These are phyloP conservation scores for Filobasidium wieringae DNA, from an alignment of 768 basidiomycete species.

Conservation along the genomic window DNA sequence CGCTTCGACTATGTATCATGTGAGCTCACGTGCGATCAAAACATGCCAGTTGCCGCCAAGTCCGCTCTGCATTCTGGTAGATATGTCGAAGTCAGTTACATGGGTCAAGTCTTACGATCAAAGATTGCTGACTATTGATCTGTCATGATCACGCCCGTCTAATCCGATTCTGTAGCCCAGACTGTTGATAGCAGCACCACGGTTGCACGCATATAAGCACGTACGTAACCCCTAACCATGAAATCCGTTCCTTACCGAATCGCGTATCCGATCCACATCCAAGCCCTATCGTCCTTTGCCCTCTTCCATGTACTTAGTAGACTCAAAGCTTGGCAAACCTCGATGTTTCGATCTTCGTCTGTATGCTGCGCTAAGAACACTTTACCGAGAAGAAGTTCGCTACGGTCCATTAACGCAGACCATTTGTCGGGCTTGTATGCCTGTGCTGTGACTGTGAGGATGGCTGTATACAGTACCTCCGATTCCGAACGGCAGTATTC, in stretches of 20 bases:
- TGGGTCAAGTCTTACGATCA: too few relatives aligned
- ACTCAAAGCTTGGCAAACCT: slow-evolving; percentile 16
- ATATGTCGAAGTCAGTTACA: too few relatives aligned
- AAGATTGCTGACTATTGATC: too few relatives aligned
- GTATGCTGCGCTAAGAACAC: too few relatives aligned
- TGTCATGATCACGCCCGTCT: neutral
- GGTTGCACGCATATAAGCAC: too few relatives aligned
- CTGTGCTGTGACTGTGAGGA: slow-evolving; percentile 16
- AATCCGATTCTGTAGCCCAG: neutral
- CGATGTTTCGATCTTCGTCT: slow-evolving; percentile 15
- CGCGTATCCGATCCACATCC: slow-evolving; percentile 15
- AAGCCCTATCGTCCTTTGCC: slow-evolving; percentile 10
- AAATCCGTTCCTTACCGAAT: slow-evolving; percentile 12
- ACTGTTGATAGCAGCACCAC: slow-evolving; percentile 16
- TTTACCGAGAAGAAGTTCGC: slow-evolving; percentile 13
- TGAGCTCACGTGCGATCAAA: slow-evolving; percentile 16
- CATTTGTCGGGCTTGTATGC: slow-evolving; percentile 10
- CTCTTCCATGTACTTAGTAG: slow-evolving; percentile 23
- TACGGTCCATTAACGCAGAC: slow-evolving; percentile 4
- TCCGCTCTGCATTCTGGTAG: slow-evolving; percentile 19
- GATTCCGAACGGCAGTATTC: slow-evolving; percentile 8
- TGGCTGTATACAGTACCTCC: slow-evolving; percentile 16
- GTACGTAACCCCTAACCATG: too few relatives aligned
- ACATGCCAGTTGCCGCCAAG: slow-evolving; percentile 13
- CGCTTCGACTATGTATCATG: neutral